phyloP scores from a whole-genome alignment of 345 rosid genomes.

The Citrus sinensis region DNA sequence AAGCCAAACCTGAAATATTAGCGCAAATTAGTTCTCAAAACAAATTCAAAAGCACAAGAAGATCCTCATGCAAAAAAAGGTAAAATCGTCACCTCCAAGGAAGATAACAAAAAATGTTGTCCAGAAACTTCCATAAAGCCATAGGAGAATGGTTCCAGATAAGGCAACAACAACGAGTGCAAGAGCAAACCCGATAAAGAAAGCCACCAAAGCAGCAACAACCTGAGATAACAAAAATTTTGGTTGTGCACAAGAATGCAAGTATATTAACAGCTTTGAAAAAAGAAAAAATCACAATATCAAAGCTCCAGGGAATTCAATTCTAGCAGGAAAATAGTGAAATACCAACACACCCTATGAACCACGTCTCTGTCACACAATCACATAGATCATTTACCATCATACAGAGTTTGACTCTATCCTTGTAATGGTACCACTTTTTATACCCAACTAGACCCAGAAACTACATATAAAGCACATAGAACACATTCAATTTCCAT shows the following conservation, averaged over 20 bases:
- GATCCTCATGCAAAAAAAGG: background rate
- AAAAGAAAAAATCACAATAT: background rate
- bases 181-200: conserved; percentile 63
- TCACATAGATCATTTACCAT: background rate
- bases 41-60: background rate
- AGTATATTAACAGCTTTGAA: background rate
- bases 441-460: background rate
- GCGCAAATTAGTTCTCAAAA: conserved; percentile 2
- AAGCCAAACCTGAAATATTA: conserved; percentile 61
- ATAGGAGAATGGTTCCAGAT: conserved; percentile 59
- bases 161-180: conserved; percentile 60
- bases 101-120: conserved; percentile 59
- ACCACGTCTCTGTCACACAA: background rate
- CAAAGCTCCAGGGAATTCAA: background rate
- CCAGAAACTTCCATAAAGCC: conserved; percentile 98
- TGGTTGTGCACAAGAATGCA: conserved; percentile 6
- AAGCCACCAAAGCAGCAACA: conserved; percentile 50
- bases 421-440: background rate
- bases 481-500: background rate
- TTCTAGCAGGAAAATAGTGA: background rate
- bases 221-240: conserved; percentile 42
- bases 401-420: background rate
- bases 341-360: background rate
- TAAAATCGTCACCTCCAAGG: conserved; percentile 57
- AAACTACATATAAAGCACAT: background rate